Percentiles rank a stretch among this genome's conserved stretches.
These are phyloP conservation scores for Chlorella sp. DNA, from an alignment of 139 green algal species.

Conservation along the genomic window DNA sequence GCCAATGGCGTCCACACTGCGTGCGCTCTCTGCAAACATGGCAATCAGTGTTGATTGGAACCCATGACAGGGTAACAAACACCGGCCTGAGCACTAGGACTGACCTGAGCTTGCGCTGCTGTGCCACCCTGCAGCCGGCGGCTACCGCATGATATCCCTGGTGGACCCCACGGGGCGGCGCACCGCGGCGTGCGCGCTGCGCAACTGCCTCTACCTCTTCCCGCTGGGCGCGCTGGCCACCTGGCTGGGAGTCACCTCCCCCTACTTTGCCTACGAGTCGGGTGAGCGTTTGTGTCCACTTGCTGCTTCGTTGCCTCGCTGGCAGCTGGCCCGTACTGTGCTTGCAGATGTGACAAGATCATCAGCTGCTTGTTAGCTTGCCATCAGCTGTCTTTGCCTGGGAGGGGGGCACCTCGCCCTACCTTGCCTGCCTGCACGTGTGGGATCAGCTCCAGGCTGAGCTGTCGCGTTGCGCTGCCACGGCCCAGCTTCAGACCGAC, in stretches of 20 bases:
- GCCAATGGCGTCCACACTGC: too few relatives aligned
- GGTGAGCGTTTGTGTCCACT: conserved; percentile 29
- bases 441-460: neutral
- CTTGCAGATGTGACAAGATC: neutral
- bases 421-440: neutral
- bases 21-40: too few relatives aligned
- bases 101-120: too few relatives aligned
- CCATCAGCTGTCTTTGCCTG: neutral
- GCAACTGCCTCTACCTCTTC: conserved; percentile 90
- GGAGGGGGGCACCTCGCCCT: neutral
- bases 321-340: neutral
- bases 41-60: too few relatives aligned
- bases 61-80: too few relatives aligned
- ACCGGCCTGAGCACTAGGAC: too few relatives aligned
- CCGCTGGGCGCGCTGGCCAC: conserved; percentile 80
- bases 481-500: too few relatives aligned
- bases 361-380: neutral
- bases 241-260: conserved; percentile 71
- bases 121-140: conserved; percentile 66
- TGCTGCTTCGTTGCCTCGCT: neutral
- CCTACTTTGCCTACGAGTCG: conserved; percentile 84
- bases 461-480: neutral
- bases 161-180: conserved; percentile 85
- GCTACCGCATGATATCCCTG: conserved; percentile 92
- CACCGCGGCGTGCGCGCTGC: conserved; percentile 82